These are phyloP conservation scores for Cutaneotrichosporon sp. DNA, from an alignment of 1,284 basidiomycete genomes.

Conservation along the genomic window DNA sequence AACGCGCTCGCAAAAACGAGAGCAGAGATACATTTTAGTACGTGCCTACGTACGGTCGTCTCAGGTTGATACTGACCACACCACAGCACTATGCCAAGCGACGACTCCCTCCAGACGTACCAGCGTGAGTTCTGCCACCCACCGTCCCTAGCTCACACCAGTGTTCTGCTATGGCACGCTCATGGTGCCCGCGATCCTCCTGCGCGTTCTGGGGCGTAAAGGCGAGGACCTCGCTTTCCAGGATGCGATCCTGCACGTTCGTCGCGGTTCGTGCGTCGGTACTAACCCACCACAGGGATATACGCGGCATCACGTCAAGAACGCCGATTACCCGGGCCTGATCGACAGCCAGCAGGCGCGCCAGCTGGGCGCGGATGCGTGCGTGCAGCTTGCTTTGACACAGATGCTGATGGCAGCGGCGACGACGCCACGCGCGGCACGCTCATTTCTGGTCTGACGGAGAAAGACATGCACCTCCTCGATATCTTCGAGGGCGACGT, in stretches of 20 bases:
- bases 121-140: constrained; percentile 6
- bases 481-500: constrained; percentile 68
- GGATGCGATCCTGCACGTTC: constrained; percentile 54
- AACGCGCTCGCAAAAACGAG: no score
- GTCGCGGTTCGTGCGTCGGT: constrained; percentile 16
- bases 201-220: constrained; percentile 59
- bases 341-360: constrained; percentile 43
- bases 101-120: not conserved
- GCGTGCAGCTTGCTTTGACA: constrained; percentile 13
- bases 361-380: constrained; percentile 15
- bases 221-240: constrained; percentile 57
- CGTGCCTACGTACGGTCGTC: no score
- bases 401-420: constrained; percentile 47
- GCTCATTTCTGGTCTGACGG: constrained; percentile 60
- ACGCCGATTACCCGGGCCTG: constrained; percentile 71
- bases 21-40: no score
- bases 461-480: constrained; percentile 56
- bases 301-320: constrained; percentile 65
- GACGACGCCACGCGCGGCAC: constrained; percentile 64
- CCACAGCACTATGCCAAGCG: constrained; percentile 10
- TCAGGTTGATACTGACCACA: no score
- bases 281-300: constrained; percentile 54
- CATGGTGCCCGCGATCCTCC: constrained; percentile 65
- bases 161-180: constrained; percentile 86
- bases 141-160: constrained; percentile 16